Conservation (phyloP, 2,329 filamentous ascomycete genomes). For the Fusarium mundagurra region DNA sequence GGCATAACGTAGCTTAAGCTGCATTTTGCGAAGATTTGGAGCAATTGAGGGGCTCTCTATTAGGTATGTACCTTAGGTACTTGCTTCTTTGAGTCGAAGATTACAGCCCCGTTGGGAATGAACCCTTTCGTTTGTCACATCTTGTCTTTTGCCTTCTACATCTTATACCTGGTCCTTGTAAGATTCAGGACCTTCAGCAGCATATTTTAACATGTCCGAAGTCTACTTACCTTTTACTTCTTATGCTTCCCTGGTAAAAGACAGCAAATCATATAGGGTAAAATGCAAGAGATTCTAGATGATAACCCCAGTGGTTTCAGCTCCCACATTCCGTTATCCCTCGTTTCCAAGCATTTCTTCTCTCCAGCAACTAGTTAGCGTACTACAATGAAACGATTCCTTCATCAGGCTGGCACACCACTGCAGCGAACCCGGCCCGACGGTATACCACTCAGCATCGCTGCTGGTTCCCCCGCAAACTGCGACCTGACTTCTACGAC, state of each 20-base stretch:
- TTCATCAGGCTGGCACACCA: not conserved
- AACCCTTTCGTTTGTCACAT: no score
- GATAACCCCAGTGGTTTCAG: not conserved
- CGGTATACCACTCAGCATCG: not conserved
- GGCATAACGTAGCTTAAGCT: not conserved
- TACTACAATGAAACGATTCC: no score
- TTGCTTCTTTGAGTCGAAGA: fast-evolving
- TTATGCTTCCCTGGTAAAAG: no score
- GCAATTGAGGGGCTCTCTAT: not conserved
- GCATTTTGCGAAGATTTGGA: not conserved
- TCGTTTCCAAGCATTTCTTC: not conserved
- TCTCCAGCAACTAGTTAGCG: not conserved
- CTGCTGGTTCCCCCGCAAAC: not conserved
- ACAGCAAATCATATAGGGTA: no score
- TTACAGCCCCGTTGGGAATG: fast-evolving
- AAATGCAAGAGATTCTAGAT: not conserved
- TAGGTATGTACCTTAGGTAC: fast-evolving
- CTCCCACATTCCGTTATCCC: not conserved
- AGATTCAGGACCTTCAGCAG: not conserved
- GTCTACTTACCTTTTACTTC: no score
- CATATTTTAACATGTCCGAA: no score
- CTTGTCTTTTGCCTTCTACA: no score
- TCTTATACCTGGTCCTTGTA: no score
- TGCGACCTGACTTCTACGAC: not conserved
- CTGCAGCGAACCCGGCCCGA: not conserved